Percentiles rank a stretch among this genome's conserved stretches.
These are phyloP conservation scores for Thelonectria olida DNA, from an alignment of 2,329 filamentous ascomycete genomes.

Conservation along the genomic window DNA sequence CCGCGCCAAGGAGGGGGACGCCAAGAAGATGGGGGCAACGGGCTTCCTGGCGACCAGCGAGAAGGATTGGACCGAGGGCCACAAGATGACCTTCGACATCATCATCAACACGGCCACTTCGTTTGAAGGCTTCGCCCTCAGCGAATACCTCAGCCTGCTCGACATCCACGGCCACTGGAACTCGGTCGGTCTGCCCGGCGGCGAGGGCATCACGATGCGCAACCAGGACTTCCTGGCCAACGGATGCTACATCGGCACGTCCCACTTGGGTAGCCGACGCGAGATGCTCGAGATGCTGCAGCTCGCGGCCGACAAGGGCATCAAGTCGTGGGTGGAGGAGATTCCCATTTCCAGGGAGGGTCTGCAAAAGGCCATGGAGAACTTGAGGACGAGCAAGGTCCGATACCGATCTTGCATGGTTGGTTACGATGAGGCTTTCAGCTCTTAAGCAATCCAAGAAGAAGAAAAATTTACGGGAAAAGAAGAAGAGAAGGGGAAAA, in stretches of 20 bases:
- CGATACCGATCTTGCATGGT: conserved; percentile 81
- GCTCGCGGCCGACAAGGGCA: conserved; percentile 73
- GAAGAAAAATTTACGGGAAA: conserved; percentile 3
- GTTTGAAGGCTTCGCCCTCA: conserved; percentile 73
- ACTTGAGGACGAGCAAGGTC: conserved; percentile 76
- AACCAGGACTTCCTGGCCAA: conserved; percentile 80
- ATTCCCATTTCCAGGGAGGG: conserved; percentile 78
- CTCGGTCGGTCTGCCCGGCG: conserved; percentile 81
- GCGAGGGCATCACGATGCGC: conserved; percentile 74
- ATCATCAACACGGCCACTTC: conserved; percentile 80
- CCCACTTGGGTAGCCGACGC: conserved; percentile 74
- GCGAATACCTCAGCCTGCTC: conserved; percentile 78
- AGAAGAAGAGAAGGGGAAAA: conserved; percentile 1
- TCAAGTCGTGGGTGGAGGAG: conserved; percentile 77
- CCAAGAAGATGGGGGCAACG: conserved; percentile 66
- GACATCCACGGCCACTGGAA: conserved; percentile 86
- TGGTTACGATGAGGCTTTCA: conserved; percentile 75
- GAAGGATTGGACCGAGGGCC: conserved; percentile 64
- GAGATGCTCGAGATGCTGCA: conserved; percentile 79
- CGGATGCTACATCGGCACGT: conserved; percentile 76
- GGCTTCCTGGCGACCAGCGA: conserved; percentile 68
- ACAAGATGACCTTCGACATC: conserved; percentile 75
- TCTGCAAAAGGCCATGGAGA: conserved; percentile 73
- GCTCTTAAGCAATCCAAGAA: conserved; percentile 45
- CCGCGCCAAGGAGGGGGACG: conserved; percentile 68